A percentile compares a stretch with the other conserved stretches of the same genome.
Conservation (phyloP, 2,329 filamentous ascomycete genomes). For the Penicillium rolfsii region DNA sequence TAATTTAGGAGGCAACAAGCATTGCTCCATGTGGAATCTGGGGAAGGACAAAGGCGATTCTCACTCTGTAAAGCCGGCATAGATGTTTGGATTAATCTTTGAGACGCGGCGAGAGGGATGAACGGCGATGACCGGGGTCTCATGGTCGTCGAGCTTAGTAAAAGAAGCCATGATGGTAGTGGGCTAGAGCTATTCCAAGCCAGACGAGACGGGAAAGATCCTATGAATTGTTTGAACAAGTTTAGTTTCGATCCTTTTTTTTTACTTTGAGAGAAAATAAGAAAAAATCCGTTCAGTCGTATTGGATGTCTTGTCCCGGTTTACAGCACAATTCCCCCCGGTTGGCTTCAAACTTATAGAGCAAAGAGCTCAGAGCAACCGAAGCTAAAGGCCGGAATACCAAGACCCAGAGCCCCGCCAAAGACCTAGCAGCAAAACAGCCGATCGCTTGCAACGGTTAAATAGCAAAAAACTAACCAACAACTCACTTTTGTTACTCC, state of each 20-base stretch:
- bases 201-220: neutral
- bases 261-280: neutral
- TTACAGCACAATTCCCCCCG: neutral
- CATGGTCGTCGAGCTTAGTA: slow-evolving; percentile 65
- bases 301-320: neutral
- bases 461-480: neutral
- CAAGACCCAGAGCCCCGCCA: neutral
- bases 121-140: slow-evolving; percentile 66
- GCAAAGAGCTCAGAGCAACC: neutral
- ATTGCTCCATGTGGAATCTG: neutral
- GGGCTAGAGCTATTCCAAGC: neutral
- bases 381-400: neutral
- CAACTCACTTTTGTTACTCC: neutral
- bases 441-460: slow-evolving; percentile 6
- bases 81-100: slow-evolving; percentile 78
- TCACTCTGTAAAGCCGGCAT: slow-evolving; percentile 83
- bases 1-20: neutral
- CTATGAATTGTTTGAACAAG: neutral
- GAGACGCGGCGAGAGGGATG: slow-evolving; percentile 68
- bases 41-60: slow-evolving; percentile 29
- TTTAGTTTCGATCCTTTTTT: neutral
- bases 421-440: neutral
- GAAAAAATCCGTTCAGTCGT: neutral
- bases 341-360: slow-evolving; percentile 1
- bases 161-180: slow-evolving; percentile 67